These are phyloP conservation scores for Comarum palustre DNA, from an alignment of 306 rosid species.

Conservation along the genomic window DNA sequence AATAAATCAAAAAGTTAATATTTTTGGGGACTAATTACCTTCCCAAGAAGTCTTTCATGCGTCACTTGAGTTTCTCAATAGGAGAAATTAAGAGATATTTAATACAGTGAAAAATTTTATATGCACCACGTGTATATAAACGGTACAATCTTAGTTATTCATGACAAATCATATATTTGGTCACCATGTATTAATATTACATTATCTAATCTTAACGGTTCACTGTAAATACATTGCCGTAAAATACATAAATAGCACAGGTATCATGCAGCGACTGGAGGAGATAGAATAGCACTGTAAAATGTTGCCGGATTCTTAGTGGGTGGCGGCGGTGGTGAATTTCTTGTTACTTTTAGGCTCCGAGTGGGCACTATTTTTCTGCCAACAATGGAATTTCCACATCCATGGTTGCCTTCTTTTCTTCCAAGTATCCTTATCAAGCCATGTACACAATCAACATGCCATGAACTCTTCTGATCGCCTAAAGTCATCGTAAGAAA, in stretches of 20 bases:
- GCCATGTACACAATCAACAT: slow-evolving; percentile 8
- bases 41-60: too few species aligned
- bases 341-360: neutral
- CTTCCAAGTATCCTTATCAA: neutral
- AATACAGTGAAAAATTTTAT: too few species aligned
- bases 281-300: neutral
- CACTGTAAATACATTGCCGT: too few species aligned
- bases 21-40: too few species aligned
- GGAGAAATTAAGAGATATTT: too few species aligned
- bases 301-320: neutral
- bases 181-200: too few species aligned
- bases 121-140: too few species aligned
- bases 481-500: slow-evolving; percentile 8
- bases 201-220: too few species aligned
- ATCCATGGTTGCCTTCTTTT: neutral
- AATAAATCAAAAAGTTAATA: too few species aligned
- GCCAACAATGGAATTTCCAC: neutral
- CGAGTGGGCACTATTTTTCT: neutral
- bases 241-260: neutral
- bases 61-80: too few species aligned
- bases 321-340: neutral
- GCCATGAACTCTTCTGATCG: slow-evolving; percentile 5
- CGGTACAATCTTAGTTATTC: too few species aligned
- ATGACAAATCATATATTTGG: too few species aligned
- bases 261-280: slow-evolving; percentile 38